These are phyloP conservation scores for Mycena latifolia DNA, from an alignment of 768 basidiomycete species.

Conservation along the genomic window DNA sequence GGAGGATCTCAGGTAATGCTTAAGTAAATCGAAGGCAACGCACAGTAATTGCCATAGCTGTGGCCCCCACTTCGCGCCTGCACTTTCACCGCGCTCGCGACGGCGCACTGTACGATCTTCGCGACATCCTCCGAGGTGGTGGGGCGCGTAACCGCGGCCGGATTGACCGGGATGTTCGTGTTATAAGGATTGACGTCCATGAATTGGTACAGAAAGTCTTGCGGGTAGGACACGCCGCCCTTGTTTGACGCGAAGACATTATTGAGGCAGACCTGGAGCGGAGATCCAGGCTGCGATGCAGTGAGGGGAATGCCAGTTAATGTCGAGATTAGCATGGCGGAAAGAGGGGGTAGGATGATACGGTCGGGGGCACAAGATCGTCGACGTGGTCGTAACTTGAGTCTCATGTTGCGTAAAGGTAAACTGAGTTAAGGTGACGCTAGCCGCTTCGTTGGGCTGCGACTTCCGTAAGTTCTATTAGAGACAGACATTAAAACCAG, in stretches of 20 bases:
- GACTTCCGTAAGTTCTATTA: too few relatives aligned
- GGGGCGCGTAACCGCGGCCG: constrained; percentile 41
- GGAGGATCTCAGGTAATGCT: too few relatives aligned
- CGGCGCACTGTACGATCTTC: constrained; percentile 39
- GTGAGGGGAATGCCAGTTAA: too few relatives aligned
- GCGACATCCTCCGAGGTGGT: constrained; percentile 6
- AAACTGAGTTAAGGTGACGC: too few relatives aligned
- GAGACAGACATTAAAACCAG: too few relatives aligned
- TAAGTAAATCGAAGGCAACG: neutral
- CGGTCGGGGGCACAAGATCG: too few relatives aligned
- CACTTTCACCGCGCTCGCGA: constrained; percentile 13
- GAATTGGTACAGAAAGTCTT: constrained; percentile 24
- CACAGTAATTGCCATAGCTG: constrained; percentile 33
- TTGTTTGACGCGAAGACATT: constrained; percentile 27
- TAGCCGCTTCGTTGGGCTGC: too few relatives aligned
- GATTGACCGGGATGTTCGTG: constrained; percentile 31
- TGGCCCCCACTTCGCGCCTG: constrained; percentile 36
- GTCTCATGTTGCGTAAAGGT: too few relatives aligned
- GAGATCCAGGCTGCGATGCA: too few relatives aligned
- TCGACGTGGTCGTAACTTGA: too few relatives aligned
- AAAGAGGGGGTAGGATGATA: too few relatives aligned
- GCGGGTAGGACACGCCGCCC: constrained; percentile 29
- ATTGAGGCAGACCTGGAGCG: constrained; percentile 33
- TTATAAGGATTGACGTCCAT: constrained; percentile 34
- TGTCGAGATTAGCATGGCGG: too few relatives aligned